Base-by-base conservation (phyloP, 306 rosid genomes). In the Pachyrhizus erosus region DNA sequence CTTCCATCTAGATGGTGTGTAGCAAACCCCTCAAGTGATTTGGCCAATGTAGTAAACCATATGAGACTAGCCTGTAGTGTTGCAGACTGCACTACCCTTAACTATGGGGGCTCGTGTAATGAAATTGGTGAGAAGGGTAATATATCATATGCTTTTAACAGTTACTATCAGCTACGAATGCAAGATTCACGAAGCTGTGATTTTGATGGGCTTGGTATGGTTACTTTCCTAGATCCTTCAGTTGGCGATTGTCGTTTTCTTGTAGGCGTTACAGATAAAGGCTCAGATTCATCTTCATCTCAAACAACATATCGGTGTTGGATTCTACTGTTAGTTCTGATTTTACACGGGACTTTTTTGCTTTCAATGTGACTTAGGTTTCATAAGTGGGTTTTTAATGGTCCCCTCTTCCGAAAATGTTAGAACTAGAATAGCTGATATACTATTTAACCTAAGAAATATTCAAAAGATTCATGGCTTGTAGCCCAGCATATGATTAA, bases 1-100 rank as follows among this genome's bases (percentile, higher is more conserved):
- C 96, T 96, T 57, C 98, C 97, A 6, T 92, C 94, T 13, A 89
- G 98, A 80, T 96, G 99, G 99, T 96, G 99, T 57, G 90, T 93
- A 75, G 98, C 99, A 40, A 85, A 86, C 81, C 99, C 99, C 18
- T 79, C 79, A 1, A 31, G 87, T 72, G 93, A 92, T 83, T 80
- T 91, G 81, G 54, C 88, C 0, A 83, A 69, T 18, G 97, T 89
- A 71, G 87, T 87, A 7, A 91, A 89, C 89, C 96, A 92, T 57
- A 86, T 93, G 86, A 84, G 84, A 88, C 88, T 92, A 45, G 98
- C 96, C 9, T 96, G 99, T 23, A 84, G 94, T 86, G 83, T 86
- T 86, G 99, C 97, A 10, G 99, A 96, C 80, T 96, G 99, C 92
- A 92, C 99, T 1, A 93, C 94, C 0, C 98, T 93, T 78, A 83